A percentile compares a stretch with the other conserved stretches of the same genome.
phyloP scores from a whole-genome alignment of 2,329 filamentous ascomycete species.

The Cladophialophora bantiana region DNA sequence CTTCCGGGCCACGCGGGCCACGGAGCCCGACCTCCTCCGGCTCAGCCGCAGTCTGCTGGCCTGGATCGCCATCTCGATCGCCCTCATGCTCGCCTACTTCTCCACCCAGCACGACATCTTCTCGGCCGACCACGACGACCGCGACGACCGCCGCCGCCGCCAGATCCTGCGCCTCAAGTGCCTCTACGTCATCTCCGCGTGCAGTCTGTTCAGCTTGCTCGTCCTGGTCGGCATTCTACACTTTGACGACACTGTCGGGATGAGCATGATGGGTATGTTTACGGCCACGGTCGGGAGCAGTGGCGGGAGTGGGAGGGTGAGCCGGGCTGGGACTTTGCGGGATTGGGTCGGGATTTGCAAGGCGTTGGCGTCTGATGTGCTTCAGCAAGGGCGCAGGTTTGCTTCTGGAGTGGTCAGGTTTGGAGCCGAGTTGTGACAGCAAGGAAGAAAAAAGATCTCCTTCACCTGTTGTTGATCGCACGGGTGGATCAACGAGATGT shows the following conservation, averaged over 20 bases:
- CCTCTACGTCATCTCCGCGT: conserved; percentile 33
- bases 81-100: conserved; percentile 39
- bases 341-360: not conserved
- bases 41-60: conserved; percentile 37
- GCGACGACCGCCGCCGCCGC: conserved; percentile 36
- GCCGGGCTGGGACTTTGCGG: not conserved
- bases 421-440: not conserved
- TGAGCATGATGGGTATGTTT: not conserved
- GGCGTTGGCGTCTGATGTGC: not conserved
- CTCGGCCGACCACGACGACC: conserved; percentile 22
- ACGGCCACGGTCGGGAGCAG: not conserved
- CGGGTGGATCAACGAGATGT: too few species aligned
- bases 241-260: not conserved
- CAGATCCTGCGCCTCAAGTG: conserved; percentile 39
- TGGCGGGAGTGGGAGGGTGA: not conserved
- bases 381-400: not conserved
- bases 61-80: conserved; percentile 38
- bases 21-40: conserved; percentile 34
- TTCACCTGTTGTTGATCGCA: too few species aligned
- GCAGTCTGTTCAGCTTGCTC: conserved; percentile 7
- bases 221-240: conserved; percentile 13
- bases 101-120: conserved; percentile 40
- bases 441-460: not conserved
- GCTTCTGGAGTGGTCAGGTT: not conserved
- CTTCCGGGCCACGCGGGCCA: conserved; percentile 35